Evolutionary conservation across 345 rosid genomes (phyloP), one percentile per base, ranked within the genome.

Genomic region (Citrus reticulata): DNA sequence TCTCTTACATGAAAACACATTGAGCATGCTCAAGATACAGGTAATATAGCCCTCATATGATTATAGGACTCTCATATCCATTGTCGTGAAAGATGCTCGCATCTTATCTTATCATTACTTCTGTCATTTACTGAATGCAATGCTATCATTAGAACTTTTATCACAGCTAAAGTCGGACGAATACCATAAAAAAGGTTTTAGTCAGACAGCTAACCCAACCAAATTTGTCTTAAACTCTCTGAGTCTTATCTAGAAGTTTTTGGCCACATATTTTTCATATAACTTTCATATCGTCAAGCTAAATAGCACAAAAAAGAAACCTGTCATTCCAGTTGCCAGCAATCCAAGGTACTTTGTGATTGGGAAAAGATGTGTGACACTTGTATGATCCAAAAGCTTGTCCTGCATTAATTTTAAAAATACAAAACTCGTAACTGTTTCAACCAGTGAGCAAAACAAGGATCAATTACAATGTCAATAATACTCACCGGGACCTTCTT

Each of bases 351-450:
- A 92, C 85, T 97, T 92, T 9, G 99, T 93, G 32, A 96, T 87
- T 49, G 96, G 95, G 85, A 94, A 97, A 79, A 96, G 97, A 76
- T 94, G 98, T 9, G 98, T 82, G 11, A 96, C 97, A 61, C 98
- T 97, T 1, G 95, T 89, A 87, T 93, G 98, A 86, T 97, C 99
- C 86, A 97, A 85, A 85, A 97, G 99, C 93, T 96, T 94, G 90
- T 96, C 98, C 99, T 96, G 92, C 84, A 76, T 65, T 55, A 29
- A 39, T 57, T 64, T 65, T 22, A 54, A n/a, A 54, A 54, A 20
- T 66, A 71, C 7, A 25, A 65, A 69, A 37, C 69, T 80, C 68
- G 49, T 61, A 76, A 30, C 57, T 62, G 37, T 32, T 40, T 46
- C 39, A 27, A 70, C 60, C 10, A 77, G 64, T 71, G 59, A 71